A percentile compares a stretch with the other conserved stretches of the same genome.
phyloP scores from a whole-genome alignment of 495 filamentous ascomycete species.

The Xylaria longipes region DNA sequence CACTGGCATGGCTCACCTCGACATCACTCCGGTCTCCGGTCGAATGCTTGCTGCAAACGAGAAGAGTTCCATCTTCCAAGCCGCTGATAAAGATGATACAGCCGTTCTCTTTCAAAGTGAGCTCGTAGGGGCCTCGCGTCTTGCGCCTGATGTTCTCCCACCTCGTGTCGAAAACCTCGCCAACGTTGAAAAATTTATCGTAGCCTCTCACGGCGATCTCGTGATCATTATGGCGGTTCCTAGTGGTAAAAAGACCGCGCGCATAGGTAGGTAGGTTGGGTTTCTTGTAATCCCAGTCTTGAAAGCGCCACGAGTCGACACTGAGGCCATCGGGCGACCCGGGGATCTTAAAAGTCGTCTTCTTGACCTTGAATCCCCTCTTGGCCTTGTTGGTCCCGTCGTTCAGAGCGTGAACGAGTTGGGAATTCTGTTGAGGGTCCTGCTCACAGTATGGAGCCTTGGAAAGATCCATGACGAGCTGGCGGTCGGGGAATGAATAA shows the following conservation, averaged over 20 bases:
- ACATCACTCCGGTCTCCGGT: conserved; percentile 75
- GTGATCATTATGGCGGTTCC: conserved; percentile 61
- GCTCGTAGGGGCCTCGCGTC: conserved; percentile 89
- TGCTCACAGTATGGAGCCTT: conserved; percentile 65
- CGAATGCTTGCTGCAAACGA: conserved; percentile 98
- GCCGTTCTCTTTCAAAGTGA: conserved; percentile 97
- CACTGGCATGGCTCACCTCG: conserved; percentile 79
- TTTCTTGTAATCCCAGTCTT: conserved; percentile 95
- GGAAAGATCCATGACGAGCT: conserved; percentile 31
- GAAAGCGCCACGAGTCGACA: conserved; percentile 91
- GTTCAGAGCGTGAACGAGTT: conserved; percentile 65
- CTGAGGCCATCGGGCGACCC: conserved; percentile 60
- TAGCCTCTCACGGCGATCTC: conserved; percentile 91
- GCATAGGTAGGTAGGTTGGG: conserved; percentile 84
- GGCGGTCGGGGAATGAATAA: not conserved
- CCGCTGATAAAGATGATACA: conserved; percentile 98
- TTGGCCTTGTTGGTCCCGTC: conserved; percentile 53
- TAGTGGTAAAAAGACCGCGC: conserved; percentile 87
- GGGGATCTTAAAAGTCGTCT: conserved; percentile 70
- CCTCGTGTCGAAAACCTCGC: conserved; percentile 75
- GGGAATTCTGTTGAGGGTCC: conserved; percentile 64
- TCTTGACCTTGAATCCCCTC: conserved; percentile 70
- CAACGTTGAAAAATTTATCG: conserved; percentile 98
- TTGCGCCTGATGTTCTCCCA: conserved; percentile 81
- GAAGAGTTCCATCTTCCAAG: conserved; percentile 80